Evolutionary conservation across 768 basidiomycete species (phyloP), one percentile per base, ranked within the genome.

Genomic region (Amanita rimosa): DNA sequence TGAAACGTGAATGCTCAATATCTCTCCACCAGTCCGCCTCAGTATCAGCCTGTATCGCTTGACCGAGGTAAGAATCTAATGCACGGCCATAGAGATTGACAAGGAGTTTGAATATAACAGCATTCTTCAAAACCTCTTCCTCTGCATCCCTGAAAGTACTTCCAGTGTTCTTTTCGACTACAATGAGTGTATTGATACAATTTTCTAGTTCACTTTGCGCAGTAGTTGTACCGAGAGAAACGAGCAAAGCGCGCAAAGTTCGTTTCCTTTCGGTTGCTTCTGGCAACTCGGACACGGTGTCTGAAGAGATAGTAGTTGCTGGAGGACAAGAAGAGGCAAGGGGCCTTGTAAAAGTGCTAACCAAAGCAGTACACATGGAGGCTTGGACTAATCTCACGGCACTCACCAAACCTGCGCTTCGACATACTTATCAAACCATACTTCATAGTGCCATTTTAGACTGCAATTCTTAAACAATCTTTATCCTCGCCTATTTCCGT

Each of bases 391-490:
- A n/a, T n/a, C n/a, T n/a, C n/a, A n/a, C n/a, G n/a, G n/a, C n/a
- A 38, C 46, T 38, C 21, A 9, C 16, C 9, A 9, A 44, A 27
- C 5, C 27, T 10, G 9, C 11, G n/a, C 24, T 27, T 26, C 81
- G 10, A 83, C 70, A 56, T 74, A 87, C 58, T 78, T 64, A 49
- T 84, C 78, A 53, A 96, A 83, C 91, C 91, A 98, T 10, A 98
- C 85, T 62, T 99, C 95, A 54, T 85, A 72, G 65, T 97, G 90
- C 95, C 95, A 98, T 62, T 92, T 91, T 61, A 95, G 67, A 60
- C 88, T 86, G 57, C 33, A 41, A n/a, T 22, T 16, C 34, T 21
- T 31, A 34, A 46, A 26, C 21, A 45, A 38, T 29, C 24, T n/a
- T n/a, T n/a, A n/a, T n/a, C n/a, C n/a, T n/a, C n/a, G n/a, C 80